Conservation (phyloP, 2,329 filamentous ascomycete species). For the Bipolaris bicolor region DNA sequence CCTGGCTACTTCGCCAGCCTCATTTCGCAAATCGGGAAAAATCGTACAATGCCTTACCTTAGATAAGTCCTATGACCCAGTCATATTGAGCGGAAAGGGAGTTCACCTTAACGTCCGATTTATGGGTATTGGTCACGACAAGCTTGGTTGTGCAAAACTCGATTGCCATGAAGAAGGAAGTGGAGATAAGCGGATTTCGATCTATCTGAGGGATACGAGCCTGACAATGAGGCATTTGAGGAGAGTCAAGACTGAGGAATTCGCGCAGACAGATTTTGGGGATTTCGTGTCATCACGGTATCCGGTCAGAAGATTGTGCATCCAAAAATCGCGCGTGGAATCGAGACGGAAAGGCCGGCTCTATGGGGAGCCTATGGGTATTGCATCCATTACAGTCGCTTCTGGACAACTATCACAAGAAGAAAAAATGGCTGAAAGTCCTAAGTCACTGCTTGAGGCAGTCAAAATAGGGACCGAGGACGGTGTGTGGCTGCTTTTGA, state of each 20-base stretch:
- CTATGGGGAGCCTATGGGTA: too few species aligned
- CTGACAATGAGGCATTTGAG: not conserved
- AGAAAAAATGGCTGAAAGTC: not conserved
- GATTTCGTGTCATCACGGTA: not conserved
- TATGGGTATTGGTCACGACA: not conserved
- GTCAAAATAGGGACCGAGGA: not conserved
- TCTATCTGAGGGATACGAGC: not conserved
- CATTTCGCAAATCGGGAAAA: not conserved
- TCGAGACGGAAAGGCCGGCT: not conserved
- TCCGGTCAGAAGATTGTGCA: not conserved
- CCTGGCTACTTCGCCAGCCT: conserved; percentile 1
- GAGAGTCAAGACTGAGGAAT: not conserved
- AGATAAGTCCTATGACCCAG: not conserved
- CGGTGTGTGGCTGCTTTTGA: not conserved
- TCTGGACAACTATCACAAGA: not conserved
- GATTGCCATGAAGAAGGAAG: not conserved
- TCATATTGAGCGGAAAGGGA: not conserved
- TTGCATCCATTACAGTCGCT: not conserved
- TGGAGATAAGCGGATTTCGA: not conserved
- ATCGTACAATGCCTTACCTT: not conserved
- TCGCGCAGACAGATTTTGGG: not conserved
- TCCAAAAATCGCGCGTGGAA: not conserved
- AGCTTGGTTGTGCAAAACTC: not conserved
- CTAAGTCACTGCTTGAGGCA: not conserved
- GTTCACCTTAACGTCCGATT: not conserved